These are phyloP conservation scores for Ogataea degrootiae DNA, from an alignment of 805 yeast genomes.

Conservation along the genomic window DNA sequence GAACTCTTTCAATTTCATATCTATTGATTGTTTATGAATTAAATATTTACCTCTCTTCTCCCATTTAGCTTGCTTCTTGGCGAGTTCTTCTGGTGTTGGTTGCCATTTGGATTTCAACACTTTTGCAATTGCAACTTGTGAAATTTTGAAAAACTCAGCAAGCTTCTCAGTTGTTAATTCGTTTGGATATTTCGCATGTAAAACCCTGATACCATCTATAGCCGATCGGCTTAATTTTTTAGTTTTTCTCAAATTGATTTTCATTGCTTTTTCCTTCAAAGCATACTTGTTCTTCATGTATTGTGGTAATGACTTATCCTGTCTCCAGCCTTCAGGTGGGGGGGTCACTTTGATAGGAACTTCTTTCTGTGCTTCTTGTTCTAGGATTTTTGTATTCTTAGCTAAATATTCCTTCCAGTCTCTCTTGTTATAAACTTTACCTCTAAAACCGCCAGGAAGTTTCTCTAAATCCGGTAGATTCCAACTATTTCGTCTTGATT, in stretches of 20 bases:
- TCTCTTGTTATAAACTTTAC: conserved; percentile 28
- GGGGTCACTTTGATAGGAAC: conserved; percentile 13
- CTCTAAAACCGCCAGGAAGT: conserved; percentile 31
- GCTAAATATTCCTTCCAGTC: conserved; percentile 22
- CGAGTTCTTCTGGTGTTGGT: conserved; percentile 55
- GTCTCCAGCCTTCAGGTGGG: conserved; percentile 48
- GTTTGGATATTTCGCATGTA: conserved; percentile 58
- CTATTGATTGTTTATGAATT: conserved; percentile 19
- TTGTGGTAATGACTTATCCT: conserved; percentile 39
- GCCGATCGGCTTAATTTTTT: conserved; percentile 63
- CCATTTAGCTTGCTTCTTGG: conserved; percentile 47
- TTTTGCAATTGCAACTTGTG: conserved; percentile 80
- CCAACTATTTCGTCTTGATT: conserved; percentile 28
- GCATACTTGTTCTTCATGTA: conserved; percentile 74
- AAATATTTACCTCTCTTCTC: conserved; percentile 38
- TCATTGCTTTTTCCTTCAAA: conserved; percentile 53
- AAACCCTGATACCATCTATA: conserved; percentile 56
- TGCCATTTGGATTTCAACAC: conserved; percentile 74
- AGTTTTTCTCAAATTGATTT: conserved; percentile 60
- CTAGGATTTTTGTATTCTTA: conserved; percentile 16
- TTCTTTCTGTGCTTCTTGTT: conserved; percentile 9
- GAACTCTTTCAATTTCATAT: conserved; percentile 23
- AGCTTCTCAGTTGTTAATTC: conserved; percentile 50
- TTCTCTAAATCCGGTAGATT: conserved; percentile 30
- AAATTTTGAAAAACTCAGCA: conserved; percentile 59